These are phyloP conservation scores for Rhizophora mangle DNA, from an alignment of 345 rosid genomes.

Conservation along the genomic window DNA sequence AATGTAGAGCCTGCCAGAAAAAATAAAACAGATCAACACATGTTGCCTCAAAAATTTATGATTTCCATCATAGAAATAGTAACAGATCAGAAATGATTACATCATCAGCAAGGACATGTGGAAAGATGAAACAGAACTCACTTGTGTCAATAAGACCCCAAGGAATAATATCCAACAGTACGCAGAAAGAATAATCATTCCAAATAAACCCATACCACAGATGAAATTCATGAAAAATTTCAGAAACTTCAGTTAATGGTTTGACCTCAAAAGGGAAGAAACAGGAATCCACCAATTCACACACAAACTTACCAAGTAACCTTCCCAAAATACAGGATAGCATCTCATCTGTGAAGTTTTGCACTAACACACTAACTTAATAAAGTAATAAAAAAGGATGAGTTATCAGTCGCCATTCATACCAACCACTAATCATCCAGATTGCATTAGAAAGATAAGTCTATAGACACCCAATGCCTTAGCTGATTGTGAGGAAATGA, in stretches of 20 bases:
- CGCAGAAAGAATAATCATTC: not conserved
- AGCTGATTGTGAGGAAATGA: not conserved
- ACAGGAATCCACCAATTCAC: constrained; percentile 2
- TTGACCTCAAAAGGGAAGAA: constrained; percentile 4
- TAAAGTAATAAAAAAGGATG: not conserved
- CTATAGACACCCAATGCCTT: not conserved
- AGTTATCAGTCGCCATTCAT: not conserved
- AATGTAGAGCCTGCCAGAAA: constrained; percentile 23
- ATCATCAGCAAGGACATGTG: constrained; percentile 3
- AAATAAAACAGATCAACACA: constrained; percentile 22
- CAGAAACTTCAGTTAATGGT: constrained; percentile 7
- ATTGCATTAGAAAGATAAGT: not conserved
- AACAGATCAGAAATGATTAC: not conserved
- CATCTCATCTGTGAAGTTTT: not conserved
- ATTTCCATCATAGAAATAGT: constrained; percentile 9
- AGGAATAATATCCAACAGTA: not conserved
- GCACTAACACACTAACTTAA: constrained; percentile 4
- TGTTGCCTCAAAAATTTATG: constrained; percentile 10
- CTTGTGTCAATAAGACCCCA: not conserved
- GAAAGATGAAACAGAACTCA: not conserved
- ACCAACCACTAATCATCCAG: not conserved
- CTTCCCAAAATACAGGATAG: constrained; percentile 3
- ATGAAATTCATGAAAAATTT: not conserved
- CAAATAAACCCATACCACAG: not conserved
- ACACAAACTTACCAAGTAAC: constrained; percentile 7